Conservation (phyloP, 768 basidiomycete species). For the Rhizopogon salebrosus region DNA sequence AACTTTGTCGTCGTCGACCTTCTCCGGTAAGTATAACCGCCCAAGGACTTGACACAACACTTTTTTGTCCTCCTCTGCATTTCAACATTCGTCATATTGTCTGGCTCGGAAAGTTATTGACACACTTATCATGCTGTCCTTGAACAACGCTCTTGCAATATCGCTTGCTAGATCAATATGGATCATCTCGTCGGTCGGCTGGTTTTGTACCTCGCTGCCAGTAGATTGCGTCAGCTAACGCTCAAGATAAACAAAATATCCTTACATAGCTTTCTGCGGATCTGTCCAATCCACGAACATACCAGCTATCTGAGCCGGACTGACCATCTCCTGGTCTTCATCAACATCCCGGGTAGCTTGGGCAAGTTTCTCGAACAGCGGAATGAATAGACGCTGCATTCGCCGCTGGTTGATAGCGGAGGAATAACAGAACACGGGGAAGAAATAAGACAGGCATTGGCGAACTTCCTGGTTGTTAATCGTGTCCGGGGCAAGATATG, state of each 20-base stretch:
- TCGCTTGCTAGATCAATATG: slow-evolving; percentile 55
- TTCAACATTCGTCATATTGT: neutral
- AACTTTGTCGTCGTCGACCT: slow-evolving; percentile 65
- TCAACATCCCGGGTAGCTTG: slow-evolving; percentile 59
- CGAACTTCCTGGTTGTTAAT: slow-evolving; percentile 76
- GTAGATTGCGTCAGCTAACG: neutral
- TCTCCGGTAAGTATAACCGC: slow-evolving; percentile 63
- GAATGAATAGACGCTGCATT: slow-evolving; percentile 69
- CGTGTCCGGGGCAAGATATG: slow-evolving; percentile 80
- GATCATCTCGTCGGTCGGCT: slow-evolving; percentile 33
- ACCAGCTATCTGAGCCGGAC: slow-evolving; percentile 66
- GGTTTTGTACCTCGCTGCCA: slow-evolving; percentile 39
- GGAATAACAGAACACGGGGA: slow-evolving; percentile 84
- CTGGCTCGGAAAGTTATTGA: slow-evolving; percentile 2
- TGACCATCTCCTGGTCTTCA: slow-evolving; percentile 69
- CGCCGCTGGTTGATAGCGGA: slow-evolving; percentile 63
- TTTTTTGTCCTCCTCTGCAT: slow-evolving; percentile 57
- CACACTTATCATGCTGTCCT: slow-evolving; percentile 49
- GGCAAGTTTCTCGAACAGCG: slow-evolving; percentile 58
- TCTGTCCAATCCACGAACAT: slow-evolving; percentile 89
- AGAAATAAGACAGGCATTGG: slow-evolving; percentile 84
- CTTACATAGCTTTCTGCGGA: slow-evolving; percentile 62
- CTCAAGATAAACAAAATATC: slow-evolving; percentile 15
- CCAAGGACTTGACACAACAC: slow-evolving; percentile 56
- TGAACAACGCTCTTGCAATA: slow-evolving; percentile 44